phyloP scores from a whole-genome alignment of 495 filamentous ascomycete species.

The Talaromyces proteolyticus region DNA sequence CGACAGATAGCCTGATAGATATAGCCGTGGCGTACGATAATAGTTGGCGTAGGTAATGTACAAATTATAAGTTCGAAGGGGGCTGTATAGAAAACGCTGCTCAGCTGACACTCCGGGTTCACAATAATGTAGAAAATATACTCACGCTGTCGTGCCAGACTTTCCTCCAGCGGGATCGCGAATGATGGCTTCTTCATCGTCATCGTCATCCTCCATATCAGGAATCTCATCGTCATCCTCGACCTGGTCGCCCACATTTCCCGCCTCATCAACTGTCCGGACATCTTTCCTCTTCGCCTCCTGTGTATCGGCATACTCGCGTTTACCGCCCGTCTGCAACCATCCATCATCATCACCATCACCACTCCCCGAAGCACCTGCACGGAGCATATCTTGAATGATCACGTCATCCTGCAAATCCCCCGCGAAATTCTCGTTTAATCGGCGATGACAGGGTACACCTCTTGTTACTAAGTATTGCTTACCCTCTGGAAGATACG shows the following conservation, averaged over 20 bases:
- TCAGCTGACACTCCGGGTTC: too few species aligned
- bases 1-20: conserved; percentile 85
- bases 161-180: conserved; percentile 55
- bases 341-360: conserved; percentile 79
- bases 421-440: conserved; percentile 90
- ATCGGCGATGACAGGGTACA: conserved; percentile 83
- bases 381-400: conserved; percentile 69
- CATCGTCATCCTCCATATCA: conserved; percentile 96
- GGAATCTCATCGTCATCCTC: conserved; percentile 84
- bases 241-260: conserved; percentile 60
- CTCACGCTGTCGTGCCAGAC: conserved; percentile 63
- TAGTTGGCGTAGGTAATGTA: conserved; percentile 98
- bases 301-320: conserved; percentile 52
- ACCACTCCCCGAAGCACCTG: conserved; percentile 41
- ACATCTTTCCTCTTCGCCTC: conserved; percentile 74
- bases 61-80: conserved; percentile 86
- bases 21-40: conserved; percentile 94
- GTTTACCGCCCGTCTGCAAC: conserved; percentile 73
- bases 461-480: conserved; percentile 94
- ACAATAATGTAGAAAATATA: conserved; percentile 11
- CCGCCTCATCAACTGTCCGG: conserved; percentile 77
- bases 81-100: too few species aligned
- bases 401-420: conserved; percentile 78
- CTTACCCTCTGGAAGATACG: conserved; percentile 81
- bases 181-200: conserved; percentile 97